phyloP scores from a whole-genome alignment of 495 filamentous ascomycete genomes.

The Letharia lupina region DNA sequence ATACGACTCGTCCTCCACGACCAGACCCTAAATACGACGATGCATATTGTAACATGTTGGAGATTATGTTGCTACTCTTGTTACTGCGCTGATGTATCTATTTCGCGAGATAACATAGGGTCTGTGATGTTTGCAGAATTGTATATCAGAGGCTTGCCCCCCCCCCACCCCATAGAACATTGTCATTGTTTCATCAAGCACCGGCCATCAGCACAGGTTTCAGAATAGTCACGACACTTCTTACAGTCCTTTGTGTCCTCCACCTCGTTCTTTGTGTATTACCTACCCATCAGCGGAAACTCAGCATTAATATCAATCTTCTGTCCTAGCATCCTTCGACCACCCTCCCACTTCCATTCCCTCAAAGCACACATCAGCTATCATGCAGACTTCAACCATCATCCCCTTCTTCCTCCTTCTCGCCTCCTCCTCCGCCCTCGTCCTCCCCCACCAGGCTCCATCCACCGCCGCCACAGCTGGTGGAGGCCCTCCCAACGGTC shows the following conservation, averaged over 20 bases:
- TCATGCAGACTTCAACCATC: slow-evolving; percentile 9
- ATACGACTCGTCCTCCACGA: too few species aligned
- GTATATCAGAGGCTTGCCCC: background rate
- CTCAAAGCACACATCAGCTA: background rate
- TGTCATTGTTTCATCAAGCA: background rate
- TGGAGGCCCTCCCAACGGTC: slow-evolving; percentile 39
- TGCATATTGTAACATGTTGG: too few species aligned
- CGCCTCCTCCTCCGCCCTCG: slow-evolving; percentile 9
- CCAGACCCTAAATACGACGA: too few species aligned
- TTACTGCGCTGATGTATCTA: too few species aligned
- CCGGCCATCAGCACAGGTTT: background rate
- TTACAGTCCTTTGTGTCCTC: background rate
- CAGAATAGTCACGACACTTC: background rate
- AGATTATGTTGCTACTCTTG: too few species aligned
- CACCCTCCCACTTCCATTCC: background rate
- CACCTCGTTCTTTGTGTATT: too few species aligned
- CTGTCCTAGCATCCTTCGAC: background rate
- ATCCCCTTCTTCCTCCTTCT: slow-evolving; percentile 1
- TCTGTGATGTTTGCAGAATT: background rate
- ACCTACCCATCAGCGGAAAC: too few species aligned
- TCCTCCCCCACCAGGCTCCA: slow-evolving; percentile 4
- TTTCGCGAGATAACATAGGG: too few species aligned
- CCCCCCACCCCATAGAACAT: background rate
- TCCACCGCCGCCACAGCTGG: slow-evolving; percentile 5
- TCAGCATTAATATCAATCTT: background rate